These are phyloP conservation scores for Aspergillus ustus DNA, from an alignment of 2,329 filamentous ascomycete species.

Conservation along the genomic window DNA sequence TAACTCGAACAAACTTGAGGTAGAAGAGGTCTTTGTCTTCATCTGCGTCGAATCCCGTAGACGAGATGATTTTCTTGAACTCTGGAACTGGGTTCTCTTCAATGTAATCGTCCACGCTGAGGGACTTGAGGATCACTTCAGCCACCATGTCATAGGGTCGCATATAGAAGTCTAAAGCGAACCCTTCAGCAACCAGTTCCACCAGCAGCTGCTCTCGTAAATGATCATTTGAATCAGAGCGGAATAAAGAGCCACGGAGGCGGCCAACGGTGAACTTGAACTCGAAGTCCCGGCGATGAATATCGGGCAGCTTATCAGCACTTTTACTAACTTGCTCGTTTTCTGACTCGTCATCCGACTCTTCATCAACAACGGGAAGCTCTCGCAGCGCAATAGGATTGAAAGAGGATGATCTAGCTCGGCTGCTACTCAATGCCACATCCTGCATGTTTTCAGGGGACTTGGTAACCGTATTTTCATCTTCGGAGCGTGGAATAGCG, in stretches of 20 bases:
- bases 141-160: slow-evolving; percentile 91
- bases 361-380: slow-evolving; percentile 78
- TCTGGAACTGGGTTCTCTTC: slow-evolving; percentile 82
- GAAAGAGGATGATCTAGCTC: slow-evolving; percentile 72
- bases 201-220: slow-evolving; percentile 82
- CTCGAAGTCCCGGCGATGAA: slow-evolving; percentile 91
- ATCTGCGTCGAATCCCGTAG: slow-evolving; percentile 71
- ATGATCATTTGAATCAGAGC: slow-evolving; percentile 77
- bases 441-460: slow-evolving; percentile 40
- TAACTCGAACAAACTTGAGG: slow-evolving; percentile 88
- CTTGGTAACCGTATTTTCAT: slow-evolving; percentile 46
- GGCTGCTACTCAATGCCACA: slow-evolving; percentile 32
- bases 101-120: slow-evolving; percentile 93
- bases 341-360: slow-evolving; percentile 62
- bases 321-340: slow-evolving; percentile 60
- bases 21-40: slow-evolving; percentile 81
- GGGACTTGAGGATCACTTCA: slow-evolving; percentile 82
- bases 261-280: slow-evolving; percentile 96
- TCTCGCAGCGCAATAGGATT: slow-evolving; percentile 73
- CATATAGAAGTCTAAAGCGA: slow-evolving; percentile 85
- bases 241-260: slow-evolving; percentile 88
- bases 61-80: slow-evolving; percentile 97
- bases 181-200: slow-evolving; percentile 87
- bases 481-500: slow-evolving; percentile 82
- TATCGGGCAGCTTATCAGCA: slow-evolving; percentile 61